Conservation (phyloP, 495 filamentous ascomycete genomes). For the Pseudoneurospora amorphoporcata region DNA sequence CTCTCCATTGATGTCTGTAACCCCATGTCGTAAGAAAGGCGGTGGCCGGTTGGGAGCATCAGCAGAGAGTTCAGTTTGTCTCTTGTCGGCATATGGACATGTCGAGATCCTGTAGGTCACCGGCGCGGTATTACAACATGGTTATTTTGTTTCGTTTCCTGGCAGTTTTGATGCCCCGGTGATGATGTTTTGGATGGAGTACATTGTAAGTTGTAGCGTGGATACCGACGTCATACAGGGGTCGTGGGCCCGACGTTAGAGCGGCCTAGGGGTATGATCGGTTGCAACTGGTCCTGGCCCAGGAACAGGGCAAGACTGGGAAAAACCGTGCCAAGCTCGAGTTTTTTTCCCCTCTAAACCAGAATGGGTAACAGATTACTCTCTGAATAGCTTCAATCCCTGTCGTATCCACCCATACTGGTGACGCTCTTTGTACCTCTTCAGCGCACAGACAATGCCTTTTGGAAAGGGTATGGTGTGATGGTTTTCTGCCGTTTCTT, state of each 20-base stretch:
- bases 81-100: not conserved
- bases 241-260: not conserved
- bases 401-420: no score
- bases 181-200: not conserved
- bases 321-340: no score
- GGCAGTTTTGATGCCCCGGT: not conserved
- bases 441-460: no score
- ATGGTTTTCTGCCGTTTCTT: no score
- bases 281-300: no score
- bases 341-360: no score
- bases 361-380: no score
- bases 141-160: not conserved
- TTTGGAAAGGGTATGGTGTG: no score
- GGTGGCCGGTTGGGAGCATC: not conserved
- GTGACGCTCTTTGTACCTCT: no score
- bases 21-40: not conserved
- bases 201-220: not conserved
- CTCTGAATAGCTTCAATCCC: no score
- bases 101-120: not conserved
- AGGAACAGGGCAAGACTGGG: no score
- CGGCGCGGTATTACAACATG: not conserved
- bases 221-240: not conserved
- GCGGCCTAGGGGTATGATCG: no score
- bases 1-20: not conserved
- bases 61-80: not conserved